Base-by-base conservation (phyloP, 768 basidiomycete genomes). In the Termitomyces sp. region DNA sequence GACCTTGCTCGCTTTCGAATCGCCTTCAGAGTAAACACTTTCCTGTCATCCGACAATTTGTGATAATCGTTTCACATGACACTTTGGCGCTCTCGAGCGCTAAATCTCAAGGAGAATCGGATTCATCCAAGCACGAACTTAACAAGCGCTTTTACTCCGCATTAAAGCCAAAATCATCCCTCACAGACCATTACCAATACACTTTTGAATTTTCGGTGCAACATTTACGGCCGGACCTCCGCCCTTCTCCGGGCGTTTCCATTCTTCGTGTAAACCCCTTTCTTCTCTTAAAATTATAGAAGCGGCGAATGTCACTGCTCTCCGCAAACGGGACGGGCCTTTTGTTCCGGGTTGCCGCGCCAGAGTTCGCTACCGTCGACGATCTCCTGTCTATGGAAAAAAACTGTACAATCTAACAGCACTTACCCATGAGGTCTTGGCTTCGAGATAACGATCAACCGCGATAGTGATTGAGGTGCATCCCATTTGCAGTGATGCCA, bases 391-490 rank as follows among this genome's bases (percentile, higher is more conserved):
- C 13, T 22, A 13, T 9, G 18, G 18, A n/a, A n/a, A 32, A 48
- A 32, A 32, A 6, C 4, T 31, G 12, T 48, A 5, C 46, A 46
- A 18, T 6, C 10, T 41, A 8, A 41, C 39, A 7, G 24, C 24
- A 27, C 27, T n/a, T 18, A 18, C n/a, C 5, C 37, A 34, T 41
- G 37, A 41, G 36, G 9, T 22, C 9, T n/a, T 13, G n/a, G 24
- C 34, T 46, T 47, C 14, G 34, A 49, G 34, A 44, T 41, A 55
- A 47, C 37, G 43, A 61, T 61, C 55, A 20, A 12, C 48, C 34
- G 44, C 48, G 59, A 58, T 42, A 52, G 24, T 46, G 54, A 59
- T 52, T 49, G 49, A 58, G 39, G n/a, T 41, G 54, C 57, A 34
- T 22, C 49, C 39, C 32, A 26, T 10, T 18, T 46, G 53, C 12